These are phyloP conservation scores for Acanthamoeba divionensis DNA, from an alignment of 208 protist species.

Conservation along the genomic window DNA sequence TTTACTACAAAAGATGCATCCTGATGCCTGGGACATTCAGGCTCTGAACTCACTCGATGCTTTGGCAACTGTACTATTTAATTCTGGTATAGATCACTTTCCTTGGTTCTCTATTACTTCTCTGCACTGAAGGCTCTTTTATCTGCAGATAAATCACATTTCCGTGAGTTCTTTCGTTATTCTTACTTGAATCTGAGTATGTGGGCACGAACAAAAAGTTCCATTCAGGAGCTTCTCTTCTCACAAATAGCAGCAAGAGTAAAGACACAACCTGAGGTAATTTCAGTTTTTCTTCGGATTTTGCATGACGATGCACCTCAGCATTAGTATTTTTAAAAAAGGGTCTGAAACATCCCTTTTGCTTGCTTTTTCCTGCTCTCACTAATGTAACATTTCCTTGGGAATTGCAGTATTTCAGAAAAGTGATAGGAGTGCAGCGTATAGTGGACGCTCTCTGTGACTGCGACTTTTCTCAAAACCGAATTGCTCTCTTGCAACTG, in stretches of 20 bases:
- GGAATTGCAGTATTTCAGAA: not conserved
- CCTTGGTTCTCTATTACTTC: not conserved
- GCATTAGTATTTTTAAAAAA: too few species aligned
- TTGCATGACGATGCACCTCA: too few species aligned
- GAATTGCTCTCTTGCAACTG: constrained; percentile 7
- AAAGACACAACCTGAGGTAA: not conserved
- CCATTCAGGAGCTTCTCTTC: not conserved
- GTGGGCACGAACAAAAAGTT: not conserved
- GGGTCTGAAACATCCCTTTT: too few species aligned
- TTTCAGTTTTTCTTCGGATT: not conserved
- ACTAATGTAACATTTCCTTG: not conserved
- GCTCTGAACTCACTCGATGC: not conserved
- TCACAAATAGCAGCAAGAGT: not conserved
- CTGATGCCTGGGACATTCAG: not conserved
- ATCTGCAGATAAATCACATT: constrained; percentile 22
- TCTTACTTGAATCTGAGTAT: constrained; percentile 33
- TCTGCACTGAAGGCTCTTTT: not conserved
- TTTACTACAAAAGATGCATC: constrained; percentile 34
- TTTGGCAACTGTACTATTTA: not conserved
- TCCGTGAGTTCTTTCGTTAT: constrained; percentile 11
- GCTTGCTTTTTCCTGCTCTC: too few species aligned
- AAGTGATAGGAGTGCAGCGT: constrained; percentile 35
- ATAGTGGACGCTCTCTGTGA: constrained; percentile 25
- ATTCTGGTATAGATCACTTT: not conserved
- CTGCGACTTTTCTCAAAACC: not conserved